Evolutionary conservation across 1,284 basidiomycete species (phyloP), one percentile per base, ranked within the genome.

Genomic region (Sphaerobolus stellatus): DNA sequence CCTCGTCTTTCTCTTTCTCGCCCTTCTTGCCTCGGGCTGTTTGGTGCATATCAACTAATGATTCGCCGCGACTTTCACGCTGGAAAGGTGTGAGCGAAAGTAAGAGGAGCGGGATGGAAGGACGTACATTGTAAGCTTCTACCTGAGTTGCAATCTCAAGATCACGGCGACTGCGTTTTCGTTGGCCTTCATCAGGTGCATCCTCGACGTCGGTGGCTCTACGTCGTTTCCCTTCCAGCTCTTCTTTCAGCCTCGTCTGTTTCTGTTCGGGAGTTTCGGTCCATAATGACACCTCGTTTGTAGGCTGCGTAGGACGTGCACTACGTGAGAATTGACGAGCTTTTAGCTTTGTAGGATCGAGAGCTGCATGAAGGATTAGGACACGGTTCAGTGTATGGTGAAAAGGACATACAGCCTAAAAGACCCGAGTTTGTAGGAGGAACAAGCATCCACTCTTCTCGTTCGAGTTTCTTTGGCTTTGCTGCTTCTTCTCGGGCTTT

Each of bases 361-460:
- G 79, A 14, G 75, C 80, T 83, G 61, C 29, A 44, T 33, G 22
- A n/a, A 22, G 4, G 5, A 9, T 5, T 14, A 3, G 14, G 6
- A n/a, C 25, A 34, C 14, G 31, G 30, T 43, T 7, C 2, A 7
- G 14, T 25, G 13, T 31, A 34, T 18, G 25, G 24, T 29, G 13
- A 47, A 13, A 56, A 45, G 44, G 20, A 81, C 88, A 61, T 62
- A 92, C 90, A 86, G 46, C 80, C 79, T 13, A 92, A 74, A 14
- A 94, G 69, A 58, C 89, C 87, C 2, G 88, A 86, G 0, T 84
- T 81, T 11, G 86, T 83, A 1, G 94, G 94, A 1, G 94, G 94
- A 0, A 90, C 86, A 34, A 96, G 78, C 94, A 97, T 97, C 94
- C 94, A 97, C 67, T 94, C 92, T 30, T 95, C 92, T 51, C 94